phyloP scores from a whole-genome alignment of 768 basidiomycete genomes.

The Phylloporus arenicola region DNA sequence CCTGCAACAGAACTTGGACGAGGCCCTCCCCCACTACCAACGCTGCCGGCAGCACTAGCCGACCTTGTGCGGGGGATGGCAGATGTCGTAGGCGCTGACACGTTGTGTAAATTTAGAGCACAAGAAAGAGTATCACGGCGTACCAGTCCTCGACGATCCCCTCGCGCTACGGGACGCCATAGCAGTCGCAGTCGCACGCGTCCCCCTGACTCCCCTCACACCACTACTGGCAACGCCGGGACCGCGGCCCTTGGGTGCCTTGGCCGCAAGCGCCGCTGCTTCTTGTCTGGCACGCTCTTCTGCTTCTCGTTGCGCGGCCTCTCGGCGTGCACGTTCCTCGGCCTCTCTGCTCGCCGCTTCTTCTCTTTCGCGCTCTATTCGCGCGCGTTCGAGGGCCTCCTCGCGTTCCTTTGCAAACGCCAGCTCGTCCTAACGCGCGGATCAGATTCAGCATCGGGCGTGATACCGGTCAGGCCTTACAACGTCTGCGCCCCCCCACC shows the following conservation, averaged over 20 bases:
- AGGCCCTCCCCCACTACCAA: constrained; percentile 14
- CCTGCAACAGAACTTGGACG: constrained; percentile 22
- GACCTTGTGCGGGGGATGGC: constrained; percentile 21
- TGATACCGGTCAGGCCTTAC: constrained; percentile 36
- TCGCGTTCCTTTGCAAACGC: constrained; percentile 41
- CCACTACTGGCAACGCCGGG: constrained; percentile 45
- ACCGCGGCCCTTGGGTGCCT: constrained; percentile 38
- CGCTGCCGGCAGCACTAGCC: constrained; percentile 24
- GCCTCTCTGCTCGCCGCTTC: constrained; percentile 38
- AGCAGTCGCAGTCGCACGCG: constrained; percentile 51
- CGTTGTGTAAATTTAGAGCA: constrained; percentile 3
- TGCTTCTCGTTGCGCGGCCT: constrained; percentile 37
- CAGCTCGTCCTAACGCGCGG: constrained; percentile 51
- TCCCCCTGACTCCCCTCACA: constrained; percentile 69
- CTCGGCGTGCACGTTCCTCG: constrained; percentile 29
- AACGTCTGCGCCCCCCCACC: constrained; percentile 69
- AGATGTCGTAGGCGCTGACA: constrained; percentile 11
- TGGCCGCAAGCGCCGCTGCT: constrained; percentile 32
- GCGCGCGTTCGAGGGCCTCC: constrained; percentile 25
- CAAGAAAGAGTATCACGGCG: constrained; percentile 1
- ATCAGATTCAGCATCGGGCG: not conserved
- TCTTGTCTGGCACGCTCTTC: constrained; percentile 49
- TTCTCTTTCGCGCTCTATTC: constrained; percentile 34
- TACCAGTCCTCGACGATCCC: constrained; percentile 39
- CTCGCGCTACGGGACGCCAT: constrained; percentile 40